Conservation (phyloP, 768 basidiomycete genomes). For the Mycena albidolilacea region DNA sequence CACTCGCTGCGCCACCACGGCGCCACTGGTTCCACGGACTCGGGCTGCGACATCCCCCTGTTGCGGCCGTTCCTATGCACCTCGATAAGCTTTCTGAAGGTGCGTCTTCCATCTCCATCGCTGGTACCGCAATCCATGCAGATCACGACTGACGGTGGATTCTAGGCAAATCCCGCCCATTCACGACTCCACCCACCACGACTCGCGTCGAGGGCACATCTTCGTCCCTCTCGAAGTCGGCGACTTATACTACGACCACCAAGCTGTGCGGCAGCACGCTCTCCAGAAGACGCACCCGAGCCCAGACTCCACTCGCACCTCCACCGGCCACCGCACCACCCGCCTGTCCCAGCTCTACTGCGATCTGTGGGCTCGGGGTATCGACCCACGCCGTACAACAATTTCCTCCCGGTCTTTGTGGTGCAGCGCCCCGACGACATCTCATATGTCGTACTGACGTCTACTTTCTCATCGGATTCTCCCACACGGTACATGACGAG, state of each 20-base stretch:
- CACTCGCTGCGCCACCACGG: background rate
- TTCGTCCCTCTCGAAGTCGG: background rate
- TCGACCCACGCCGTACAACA: background rate
- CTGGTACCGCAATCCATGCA: background rate
- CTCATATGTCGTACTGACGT: background rate
- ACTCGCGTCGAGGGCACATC: background rate
- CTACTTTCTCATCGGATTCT: background rate
- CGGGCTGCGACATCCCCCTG: constrained; percentile 1
- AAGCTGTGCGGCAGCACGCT: background rate
- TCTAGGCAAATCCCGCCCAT: background rate
- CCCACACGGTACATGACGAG: background rate
- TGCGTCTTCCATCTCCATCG: background rate
- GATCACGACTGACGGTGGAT: background rate
- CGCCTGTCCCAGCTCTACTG: background rate
- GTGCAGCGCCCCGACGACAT: background rate
- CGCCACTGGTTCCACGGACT: background rate
- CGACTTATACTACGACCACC: background rate
- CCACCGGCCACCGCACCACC: background rate
- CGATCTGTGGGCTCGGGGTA: background rate
- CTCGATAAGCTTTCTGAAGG: background rate
- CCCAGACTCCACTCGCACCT: background rate
- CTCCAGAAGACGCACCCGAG: background rate
- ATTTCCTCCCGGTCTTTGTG: background rate
- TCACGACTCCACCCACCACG: background rate
- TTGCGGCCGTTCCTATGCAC: background rate